Conservation (phyloP, 1,139 yeast species). For the Scheffersomyces illinoinensis region DNA sequence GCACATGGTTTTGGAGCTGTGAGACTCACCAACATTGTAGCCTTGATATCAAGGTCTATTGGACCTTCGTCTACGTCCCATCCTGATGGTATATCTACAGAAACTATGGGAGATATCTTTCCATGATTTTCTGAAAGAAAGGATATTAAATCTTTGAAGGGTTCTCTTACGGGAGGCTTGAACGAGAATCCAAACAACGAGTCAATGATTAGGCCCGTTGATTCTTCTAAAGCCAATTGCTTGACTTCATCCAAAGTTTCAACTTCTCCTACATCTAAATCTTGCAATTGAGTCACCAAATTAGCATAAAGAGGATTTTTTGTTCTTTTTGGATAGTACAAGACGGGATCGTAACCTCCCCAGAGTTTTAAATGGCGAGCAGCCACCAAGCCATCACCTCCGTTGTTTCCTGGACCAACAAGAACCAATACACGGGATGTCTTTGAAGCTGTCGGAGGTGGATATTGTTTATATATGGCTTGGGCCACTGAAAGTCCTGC, state of each 20-base stretch:
- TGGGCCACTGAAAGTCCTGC: conserved; percentile 96
- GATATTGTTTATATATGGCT: conserved; percentile 67
- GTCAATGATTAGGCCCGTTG: conserved; percentile 55
- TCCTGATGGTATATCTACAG: conserved; percentile 92
- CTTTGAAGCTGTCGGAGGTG: conserved; percentile 43
- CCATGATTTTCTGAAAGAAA: conserved; percentile 37
- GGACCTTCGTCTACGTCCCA: conserved; percentile 97
- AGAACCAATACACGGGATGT: conserved; percentile 57
- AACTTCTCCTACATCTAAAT: conserved; percentile 51
- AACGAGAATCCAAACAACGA: conserved; percentile 93
- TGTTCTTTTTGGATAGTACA: conserved; percentile 64
- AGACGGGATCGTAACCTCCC: conserved; percentile 68
- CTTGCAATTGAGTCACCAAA: conserved; percentile 59
- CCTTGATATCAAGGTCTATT: conserved; percentile 43
- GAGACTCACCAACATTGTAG: conserved; percentile 72
- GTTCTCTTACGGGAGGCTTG: conserved; percentile 82
- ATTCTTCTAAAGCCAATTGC: conserved; percentile 18
- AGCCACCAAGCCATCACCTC: conserved; percentile 95
- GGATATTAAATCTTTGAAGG: conserved; percentile 63
- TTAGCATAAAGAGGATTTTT: conserved; percentile 44
- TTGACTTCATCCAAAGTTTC: conserved; percentile 37
- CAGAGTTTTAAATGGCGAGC: conserved; percentile 85
- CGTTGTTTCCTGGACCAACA: conserved; percentile 96
- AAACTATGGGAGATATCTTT: conserved; percentile 57
- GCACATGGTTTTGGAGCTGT: conserved; percentile 96